Base-by-base conservation (phyloP, 208 protist species). In the Acanthamoeba polyphaga region DNA sequence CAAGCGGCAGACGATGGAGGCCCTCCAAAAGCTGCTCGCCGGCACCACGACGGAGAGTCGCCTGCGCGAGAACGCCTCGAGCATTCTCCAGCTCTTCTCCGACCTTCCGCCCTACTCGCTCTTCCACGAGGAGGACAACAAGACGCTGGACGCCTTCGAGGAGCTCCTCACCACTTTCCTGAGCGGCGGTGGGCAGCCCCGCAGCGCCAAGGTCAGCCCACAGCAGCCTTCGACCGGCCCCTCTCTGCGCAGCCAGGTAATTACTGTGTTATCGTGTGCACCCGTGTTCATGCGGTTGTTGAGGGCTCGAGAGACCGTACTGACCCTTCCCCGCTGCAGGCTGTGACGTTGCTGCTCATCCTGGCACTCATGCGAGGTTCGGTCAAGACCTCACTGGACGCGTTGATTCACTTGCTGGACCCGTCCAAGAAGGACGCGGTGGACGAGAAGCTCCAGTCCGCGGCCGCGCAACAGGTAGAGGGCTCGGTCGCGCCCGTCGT, bases 71-170 rank as follows among this genome's bases (percentile, higher is more conserved):
- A 82, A 82, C 38, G 74, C 74, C 32, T 82, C 74, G 3, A 82
- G 22, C 74, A 82, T 82, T 15, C 74, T 82, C 7, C 74, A 82
- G 38, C 74, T 82, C 43, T 82, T 82, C 74, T 82, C 74, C 43
- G 74, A 82, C 38, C 38, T 82, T 8, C 74, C 74, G 13, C 74
- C 74, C 13, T 82, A 82, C 22, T 82, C 74, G 1, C 74, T 82
- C 5, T 82, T 82, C 19, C 38, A 51, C 24, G 74, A 82, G 74
- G 74, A 82, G 43, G 74, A 82, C 38, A 82, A 82, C 74, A 82
- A 82, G 38, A 51, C 38, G 38, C 12, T 82, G 38, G 74, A 82
- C 38, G 74, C 74, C 74, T 82, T 82, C 43, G 74, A 82, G 74
- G 74, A 82, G 43, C 74, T 82, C 38, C 74, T 82, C 9, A 51